Evolutionary conservation across 73 alveolate species (phyloP).

Genomic region (Paramecium pentaurelia): DNA sequence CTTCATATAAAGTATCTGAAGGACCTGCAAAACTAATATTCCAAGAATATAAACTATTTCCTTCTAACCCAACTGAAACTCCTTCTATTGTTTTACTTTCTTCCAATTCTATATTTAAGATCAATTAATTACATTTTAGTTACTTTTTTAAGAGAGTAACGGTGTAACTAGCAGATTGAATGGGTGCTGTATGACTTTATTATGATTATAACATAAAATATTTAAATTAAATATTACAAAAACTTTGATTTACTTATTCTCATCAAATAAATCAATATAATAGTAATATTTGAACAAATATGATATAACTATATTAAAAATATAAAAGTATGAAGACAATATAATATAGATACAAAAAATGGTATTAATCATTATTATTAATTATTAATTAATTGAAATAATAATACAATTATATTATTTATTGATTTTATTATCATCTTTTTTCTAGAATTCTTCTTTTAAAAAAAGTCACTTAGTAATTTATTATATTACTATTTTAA

Average conservation of each 20-base stretch:
- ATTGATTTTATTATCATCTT: too few species aligned
- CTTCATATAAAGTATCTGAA: slow-evolving; percentile 88
- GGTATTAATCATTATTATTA: too few species aligned
- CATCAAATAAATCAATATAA: not conserved
- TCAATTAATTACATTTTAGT: not conserved
- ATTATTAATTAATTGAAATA: too few species aligned
- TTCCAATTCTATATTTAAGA: not conserved
- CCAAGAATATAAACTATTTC: slow-evolving; percentile 82
- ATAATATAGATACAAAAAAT: too few species aligned
- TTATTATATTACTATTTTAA: too few species aligned
- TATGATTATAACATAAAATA: not conserved
- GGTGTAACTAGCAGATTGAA: slow-evolving; percentile 29
- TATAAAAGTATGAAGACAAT: not conserved
- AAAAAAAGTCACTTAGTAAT: too few species aligned
- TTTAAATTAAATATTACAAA: not conserved
- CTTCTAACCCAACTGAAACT: slow-evolving; percentile 87
- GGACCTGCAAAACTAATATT: slow-evolving; percentile 89
- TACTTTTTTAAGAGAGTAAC: not conserved
- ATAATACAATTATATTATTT: too few species aligned
- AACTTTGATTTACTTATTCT: not conserved
- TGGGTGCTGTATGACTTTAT: not conserved
- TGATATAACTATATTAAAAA: too few species aligned
- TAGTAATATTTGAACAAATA: too few species aligned
- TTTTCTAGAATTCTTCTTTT: too few species aligned
- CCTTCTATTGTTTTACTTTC: slow-evolving; percentile 48